phyloP scores from a whole-genome alignment of 495 filamentous ascomycete species.

The Pseudoneurospora amorphoporcata region DNA sequence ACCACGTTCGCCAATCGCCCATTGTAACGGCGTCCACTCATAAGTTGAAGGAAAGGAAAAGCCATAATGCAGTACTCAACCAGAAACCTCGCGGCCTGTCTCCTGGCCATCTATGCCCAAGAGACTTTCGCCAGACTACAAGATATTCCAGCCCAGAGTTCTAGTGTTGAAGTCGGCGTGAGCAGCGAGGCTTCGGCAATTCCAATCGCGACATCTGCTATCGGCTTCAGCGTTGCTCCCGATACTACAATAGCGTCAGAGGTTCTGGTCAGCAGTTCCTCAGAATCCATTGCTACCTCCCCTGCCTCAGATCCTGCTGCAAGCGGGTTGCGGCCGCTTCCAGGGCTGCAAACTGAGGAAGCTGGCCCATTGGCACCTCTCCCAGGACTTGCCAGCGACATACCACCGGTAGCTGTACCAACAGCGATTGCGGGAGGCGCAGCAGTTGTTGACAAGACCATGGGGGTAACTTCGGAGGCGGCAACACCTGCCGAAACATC shows the following conservation, averaged over 20 bases:
- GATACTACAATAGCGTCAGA: slow-evolving; percentile 3
- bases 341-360: slow-evolving; percentile 10
- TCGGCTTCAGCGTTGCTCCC: not conserved
- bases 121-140: not conserved
- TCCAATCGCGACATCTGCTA: not conserved
- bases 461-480: not conserved
- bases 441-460: not conserved
- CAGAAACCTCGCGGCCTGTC: not conserved
- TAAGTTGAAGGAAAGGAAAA: not conserved
- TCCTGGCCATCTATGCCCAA: not conserved
- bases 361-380: slow-evolving; percentile 9
- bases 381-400: slow-evolving; percentile 8
- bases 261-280: slow-evolving; percentile 3
- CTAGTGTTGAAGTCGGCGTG: not conserved
- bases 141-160: not conserved
- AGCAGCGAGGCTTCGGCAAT: not conserved
- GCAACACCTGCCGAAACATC: not conserved
- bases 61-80: not conserved
- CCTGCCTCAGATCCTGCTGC: slow-evolving; percentile 8
- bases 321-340: slow-evolving; percentile 9
- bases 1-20: not conserved
- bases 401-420: not conserved
- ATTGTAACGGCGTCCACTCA: not conserved
- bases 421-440: not conserved
- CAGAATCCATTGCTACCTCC: not conserved